These are phyloP conservation scores for Phytophthora lateralis DNA, from an alignment of 352 stramenopile genomes.

Conservation along the genomic window DNA sequence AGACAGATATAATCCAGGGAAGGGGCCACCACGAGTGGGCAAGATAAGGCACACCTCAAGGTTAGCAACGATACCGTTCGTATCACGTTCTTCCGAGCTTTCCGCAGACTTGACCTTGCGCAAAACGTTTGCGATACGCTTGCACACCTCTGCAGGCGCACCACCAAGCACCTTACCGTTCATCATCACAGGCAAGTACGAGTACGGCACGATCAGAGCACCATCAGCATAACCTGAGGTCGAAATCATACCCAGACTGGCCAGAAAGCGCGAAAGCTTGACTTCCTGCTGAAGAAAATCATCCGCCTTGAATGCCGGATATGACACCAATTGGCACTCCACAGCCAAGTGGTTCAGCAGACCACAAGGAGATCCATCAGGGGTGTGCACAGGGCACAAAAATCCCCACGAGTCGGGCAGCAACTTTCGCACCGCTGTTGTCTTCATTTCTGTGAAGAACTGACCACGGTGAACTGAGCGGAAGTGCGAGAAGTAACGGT, in stretches of 20 bases:
- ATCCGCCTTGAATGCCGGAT: slow-evolving; percentile 75
- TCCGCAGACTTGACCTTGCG: slow-evolving; percentile 74
- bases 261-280: slow-evolving; percentile 78
- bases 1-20: slow-evolving; percentile 98
- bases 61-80: slow-evolving; percentile 75
- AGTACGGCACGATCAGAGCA: slow-evolving; percentile 85
- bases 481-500: slow-evolving; percentile 99
- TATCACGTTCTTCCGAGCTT: slow-evolving; percentile 57
- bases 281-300: slow-evolving; percentile 77
- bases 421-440: slow-evolving; percentile 97
- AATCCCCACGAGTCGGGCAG: slow-evolving; percentile 99
- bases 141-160: slow-evolving; percentile 86
- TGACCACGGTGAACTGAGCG: slow-evolving; percentile 98
- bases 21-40: slow-evolving; percentile 91
- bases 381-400: slow-evolving; percentile 99
- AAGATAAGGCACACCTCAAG: slow-evolving; percentile 86
- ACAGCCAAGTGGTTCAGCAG: slow-evolving; percentile 98
- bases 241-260: slow-evolving; percentile 84
- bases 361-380: slow-evolving; percentile 98
- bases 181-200: slow-evolving; percentile 95
- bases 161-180: slow-evolving; percentile 97
- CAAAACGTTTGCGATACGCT: slow-evolving; percentile 75
- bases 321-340: slow-evolving; percentile 88
- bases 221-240: slow-evolving; percentile 81
- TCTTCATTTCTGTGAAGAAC: slow-evolving; percentile 99